These are phyloP conservation scores for Dioscorea alata DNA, from an alignment of 106 monocot species.

Conservation along the genomic window DNA sequence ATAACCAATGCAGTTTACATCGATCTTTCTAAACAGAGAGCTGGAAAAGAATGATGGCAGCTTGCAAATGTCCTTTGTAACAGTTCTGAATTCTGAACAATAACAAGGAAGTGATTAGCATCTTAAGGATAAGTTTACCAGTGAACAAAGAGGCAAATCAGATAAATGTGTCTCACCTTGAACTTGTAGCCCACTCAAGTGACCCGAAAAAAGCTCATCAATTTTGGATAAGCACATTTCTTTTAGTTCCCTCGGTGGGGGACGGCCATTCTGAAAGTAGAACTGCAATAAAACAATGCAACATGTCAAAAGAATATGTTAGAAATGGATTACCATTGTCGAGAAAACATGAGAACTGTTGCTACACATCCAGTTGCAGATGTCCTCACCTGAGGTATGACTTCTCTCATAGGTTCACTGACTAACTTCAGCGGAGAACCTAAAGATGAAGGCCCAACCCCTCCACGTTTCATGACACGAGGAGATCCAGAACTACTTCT, in stretches of 20 bases:
- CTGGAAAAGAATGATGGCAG: constrained; percentile 82
- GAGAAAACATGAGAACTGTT: too few relatives aligned
- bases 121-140: too few relatives aligned
- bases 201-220: constrained; percentile 72
- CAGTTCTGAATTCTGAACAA: constrained; percentile 55
- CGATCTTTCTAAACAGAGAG: constrained; percentile 78
- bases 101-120: constrained; percentile 1
- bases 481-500: constrained; percentile 88
- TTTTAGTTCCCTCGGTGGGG: constrained; percentile 72
- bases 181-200: constrained; percentile 66
- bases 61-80: constrained; percentile 86
- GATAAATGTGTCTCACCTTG: constrained; percentile 44
- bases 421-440: constrained; percentile 77
- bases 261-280: constrained; percentile 83
- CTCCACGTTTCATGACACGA: constrained; percentile 45
- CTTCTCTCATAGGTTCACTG: constrained; percentile 70
- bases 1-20: constrained; percentile 46
- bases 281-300: constrained; percentile 42
- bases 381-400: constrained; percentile 77
- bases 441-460: constrained; percentile 51
- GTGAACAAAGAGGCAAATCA: too few relatives aligned
- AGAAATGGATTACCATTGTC: too few relatives aligned
- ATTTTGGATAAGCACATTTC: constrained; percentile 70
- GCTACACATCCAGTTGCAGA: too few relatives aligned
- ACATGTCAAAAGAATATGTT: neutral